Conservation (phyloP, 2,329 filamentous ascomycete species). For the Colletotrichum magnum region DNA sequence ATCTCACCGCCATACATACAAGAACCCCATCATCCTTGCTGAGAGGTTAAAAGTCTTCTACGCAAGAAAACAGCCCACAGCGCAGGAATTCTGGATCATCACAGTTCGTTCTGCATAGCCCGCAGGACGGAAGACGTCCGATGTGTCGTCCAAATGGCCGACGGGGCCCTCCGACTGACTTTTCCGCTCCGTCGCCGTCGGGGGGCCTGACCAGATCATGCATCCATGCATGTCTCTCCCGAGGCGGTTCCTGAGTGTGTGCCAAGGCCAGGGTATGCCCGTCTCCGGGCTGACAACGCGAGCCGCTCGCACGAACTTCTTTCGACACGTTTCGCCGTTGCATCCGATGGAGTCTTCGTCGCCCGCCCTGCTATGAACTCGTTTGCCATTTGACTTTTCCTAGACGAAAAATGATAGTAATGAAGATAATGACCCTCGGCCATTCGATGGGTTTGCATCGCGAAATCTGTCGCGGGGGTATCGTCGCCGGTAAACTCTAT, state of each 20-base stretch:
- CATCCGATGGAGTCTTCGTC: conserved; percentile 10
- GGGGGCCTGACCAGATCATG: conserved; percentile 36
- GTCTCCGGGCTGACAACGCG: not conserved
- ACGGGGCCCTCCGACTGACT: conserved; percentile 1
- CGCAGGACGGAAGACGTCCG: not conserved
- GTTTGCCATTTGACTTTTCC: not conserved
- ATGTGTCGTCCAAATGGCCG: no score
- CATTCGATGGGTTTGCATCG: not conserved
- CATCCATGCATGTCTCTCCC: conserved; percentile 34
- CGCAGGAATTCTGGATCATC: conserved; percentile 7
- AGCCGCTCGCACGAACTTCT: conserved; percentile 4
- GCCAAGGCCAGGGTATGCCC: conserved; percentile 24
- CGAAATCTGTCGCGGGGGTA: not conserved
- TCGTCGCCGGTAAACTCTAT: not conserved
- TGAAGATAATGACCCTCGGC: not conserved
- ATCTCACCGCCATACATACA: not conserved
- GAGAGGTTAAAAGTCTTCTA: no score
- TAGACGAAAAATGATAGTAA: not conserved
- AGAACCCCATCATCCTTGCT: not conserved
- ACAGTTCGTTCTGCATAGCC: conserved; percentile 1
- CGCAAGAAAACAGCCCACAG: not conserved
- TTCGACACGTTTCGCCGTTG: conserved; percentile 12
- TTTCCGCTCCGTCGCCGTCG: conserved; percentile 1
- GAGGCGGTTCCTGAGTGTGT: not conserved
- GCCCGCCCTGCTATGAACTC: not conserved